Base-by-base conservation (phyloP, 208 protist species). In the Trypanosoma caninum region DNA sequence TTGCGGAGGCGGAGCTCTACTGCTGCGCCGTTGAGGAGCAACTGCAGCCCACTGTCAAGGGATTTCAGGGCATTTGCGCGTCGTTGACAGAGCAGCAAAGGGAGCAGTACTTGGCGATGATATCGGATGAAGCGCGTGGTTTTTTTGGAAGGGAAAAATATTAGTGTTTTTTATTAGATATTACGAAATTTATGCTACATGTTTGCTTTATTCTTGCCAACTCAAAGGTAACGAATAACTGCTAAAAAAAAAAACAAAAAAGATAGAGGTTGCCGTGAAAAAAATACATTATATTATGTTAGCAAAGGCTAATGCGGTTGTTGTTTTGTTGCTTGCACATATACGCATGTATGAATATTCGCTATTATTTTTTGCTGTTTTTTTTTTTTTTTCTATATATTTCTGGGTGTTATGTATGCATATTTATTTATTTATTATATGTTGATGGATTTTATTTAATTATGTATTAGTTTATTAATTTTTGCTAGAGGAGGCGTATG, bases 1-100 rank as follows among this genome's bases (percentile, higher is more conserved):
- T 65, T 13, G 47, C 25, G 1, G 50, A 56, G n/a, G 42, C 35
- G 1, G 23, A 47, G 22, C 11, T 1, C 2, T 57, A 65, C 50
- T 58, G 59, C 40, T 46, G 16, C 28, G 47, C n/a, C 14, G 30
- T 65, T 13, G 59, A 65, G 10, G 46, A 33, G 28, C 20, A 57
- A 20, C 47, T 65, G 22, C 20, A 22, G 14, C 7, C 16, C 20
- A 2, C 59, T 18, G 35, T 23, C 9, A 25, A 18, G 13, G 44
- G 11, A 23, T 50, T 58, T 22, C 9, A 31, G 34, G 50, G 51
- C 0, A 9, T 65, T 8, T 47, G 46, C 30, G 13, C 14, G 5
- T 35, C 46, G n/a, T 13, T 56, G 23, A 47, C 9, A 46, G 18
- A 65, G 6, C 27, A 42, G 40, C 47, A 53, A 53, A 30, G 18